Evolutionary conservation across 108 stramenopile genomes (phyloP), one percentile per base, ranked within the genome.

Genomic region (Phaeodactylum tricornutum): DNA sequence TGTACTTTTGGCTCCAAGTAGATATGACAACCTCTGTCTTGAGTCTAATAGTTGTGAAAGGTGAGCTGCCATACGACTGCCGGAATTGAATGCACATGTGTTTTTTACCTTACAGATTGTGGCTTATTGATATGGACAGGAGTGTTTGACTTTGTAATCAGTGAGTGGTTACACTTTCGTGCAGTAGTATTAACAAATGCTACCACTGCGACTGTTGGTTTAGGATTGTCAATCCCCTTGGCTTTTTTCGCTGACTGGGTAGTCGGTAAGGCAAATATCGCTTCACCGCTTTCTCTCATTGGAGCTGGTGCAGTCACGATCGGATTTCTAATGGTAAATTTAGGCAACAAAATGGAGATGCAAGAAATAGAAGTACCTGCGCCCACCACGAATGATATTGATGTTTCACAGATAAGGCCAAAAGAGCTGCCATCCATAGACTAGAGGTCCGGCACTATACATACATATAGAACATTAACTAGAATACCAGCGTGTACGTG

Each of bases 211-310:
- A 53, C 49, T 12, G 63, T 59, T 20, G 63, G 63, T 4, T 25
- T 59, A 27, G 63, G 63, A 15, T 28, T 64, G 32, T 39, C 56
- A 14, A 57, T 64, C 16, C 63, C 63, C 38, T 43, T 64, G 36
- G 63, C 56, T 14, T 64, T 64, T 25, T 28, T 59, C 15, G 37
- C 47, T 20, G 63, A 64, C 34, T 23, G 20, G 9, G 5, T 27
- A 5, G 19, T 20, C n/a, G 48, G 35, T 4, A 59, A 7, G 7
- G 19, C 36, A 7, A 38, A 25, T 22, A 43, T 45, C 31, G 32
- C 32, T 32, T 44, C 50, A 4, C 36, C 15, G 41, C 42, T 29
- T 3, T 61, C 60, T 7, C 1, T 29, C 12, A 5, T 45, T 11
- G 60, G 60, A 1, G 60, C 60, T 1, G 3, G 32, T 1, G 28